Evolutionary conservation across 257 asterid genomes (phyloP).

Genomic region (Anisodus acutangulus): DNA sequence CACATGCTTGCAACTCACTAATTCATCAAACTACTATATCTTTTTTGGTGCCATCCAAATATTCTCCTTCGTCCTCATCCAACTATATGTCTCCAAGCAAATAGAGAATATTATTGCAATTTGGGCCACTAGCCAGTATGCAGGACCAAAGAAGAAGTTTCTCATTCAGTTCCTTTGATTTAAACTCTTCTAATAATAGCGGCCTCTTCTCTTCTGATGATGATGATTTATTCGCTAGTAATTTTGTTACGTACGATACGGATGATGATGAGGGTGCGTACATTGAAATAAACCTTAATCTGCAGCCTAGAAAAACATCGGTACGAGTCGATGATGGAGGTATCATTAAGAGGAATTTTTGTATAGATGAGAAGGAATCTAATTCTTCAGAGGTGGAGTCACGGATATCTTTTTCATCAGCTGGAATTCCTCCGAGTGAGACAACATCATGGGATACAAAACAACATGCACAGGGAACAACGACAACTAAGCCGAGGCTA

Average conservation of each 20-base stretch:
- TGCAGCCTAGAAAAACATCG: background rate
- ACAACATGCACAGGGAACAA: conserved; percentile 12
- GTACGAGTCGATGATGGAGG: background rate
- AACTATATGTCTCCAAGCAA: background rate
- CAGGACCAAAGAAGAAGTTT: conserved; percentile 28
- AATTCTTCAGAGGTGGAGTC: conserved; percentile 15
- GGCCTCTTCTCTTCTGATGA: background rate
- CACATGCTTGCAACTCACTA: conserved; percentile 17
- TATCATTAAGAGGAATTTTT: background rate
- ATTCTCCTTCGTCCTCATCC: conserved; percentile 20
- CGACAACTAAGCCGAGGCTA: background rate
- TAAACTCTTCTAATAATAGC: conserved; percentile 10
- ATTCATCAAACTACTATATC: background rate
- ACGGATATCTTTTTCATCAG: conserved; percentile 26
- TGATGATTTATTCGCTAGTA: background rate
- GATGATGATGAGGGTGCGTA: background rate
- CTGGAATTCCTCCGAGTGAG: background rate
- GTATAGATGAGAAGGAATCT: background rate
- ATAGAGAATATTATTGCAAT: background rate
- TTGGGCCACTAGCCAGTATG: background rate
- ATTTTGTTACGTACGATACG: background rate
- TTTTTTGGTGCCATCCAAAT: conserved; percentile 26
- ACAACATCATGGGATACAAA: background rate
- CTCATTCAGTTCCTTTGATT: conserved; percentile 18
- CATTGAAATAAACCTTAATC: conserved; percentile 28